Evolutionary conservation across 139 green algal species (phyloP).

Genomic region (Tetradesmus obliquus): DNA sequence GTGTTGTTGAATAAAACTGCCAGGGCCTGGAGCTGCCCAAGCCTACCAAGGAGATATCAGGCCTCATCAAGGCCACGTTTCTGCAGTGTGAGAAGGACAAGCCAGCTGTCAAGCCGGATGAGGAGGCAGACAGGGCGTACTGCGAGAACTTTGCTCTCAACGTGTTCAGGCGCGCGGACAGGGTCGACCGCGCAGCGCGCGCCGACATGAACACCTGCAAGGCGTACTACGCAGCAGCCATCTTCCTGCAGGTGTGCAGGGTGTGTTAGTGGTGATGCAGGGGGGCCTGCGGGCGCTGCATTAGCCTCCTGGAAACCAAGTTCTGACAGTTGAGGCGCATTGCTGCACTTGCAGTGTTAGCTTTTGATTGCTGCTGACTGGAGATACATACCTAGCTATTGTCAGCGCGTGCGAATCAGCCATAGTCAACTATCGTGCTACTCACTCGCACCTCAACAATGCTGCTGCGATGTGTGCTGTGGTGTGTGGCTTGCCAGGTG

Average conservation of each 20-base stretch:
- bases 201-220: slow-evolving; percentile 79
- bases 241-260: slow-evolving; percentile 87
- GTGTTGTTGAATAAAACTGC: not conserved
- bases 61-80: slow-evolving; percentile 63
- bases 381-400: no score
- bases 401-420: no score
- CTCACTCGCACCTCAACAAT: no score
- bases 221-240: slow-evolving; percentile 87
- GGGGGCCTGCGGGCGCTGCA: no score
- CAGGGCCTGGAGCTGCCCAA: slow-evolving; percentile 75
- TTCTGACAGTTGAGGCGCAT: not conserved
- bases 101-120: slow-evolving; percentile 50
- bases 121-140: slow-evolving; percentile 50
- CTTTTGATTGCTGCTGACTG: not conserved
- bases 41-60: slow-evolving; percentile 69
- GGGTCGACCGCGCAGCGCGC: slow-evolving; percentile 71
- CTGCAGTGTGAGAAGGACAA: slow-evolving; percentile 73
- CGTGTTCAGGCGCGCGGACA: slow-evolving; percentile 79
- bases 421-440: no score
- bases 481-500: not conserved
- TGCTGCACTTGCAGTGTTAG: not conserved
- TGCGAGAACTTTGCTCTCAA: slow-evolving; percentile 83
- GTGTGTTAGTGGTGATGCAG: no score
- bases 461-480: not conserved
- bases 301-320: no score